A percentile compares a stretch with the other conserved stretches of the same genome.
Evolutionary conservation across 2,329 filamentous ascomycete species (phyloP).

Genomic region (Pestalotiopsis sp.): DNA sequence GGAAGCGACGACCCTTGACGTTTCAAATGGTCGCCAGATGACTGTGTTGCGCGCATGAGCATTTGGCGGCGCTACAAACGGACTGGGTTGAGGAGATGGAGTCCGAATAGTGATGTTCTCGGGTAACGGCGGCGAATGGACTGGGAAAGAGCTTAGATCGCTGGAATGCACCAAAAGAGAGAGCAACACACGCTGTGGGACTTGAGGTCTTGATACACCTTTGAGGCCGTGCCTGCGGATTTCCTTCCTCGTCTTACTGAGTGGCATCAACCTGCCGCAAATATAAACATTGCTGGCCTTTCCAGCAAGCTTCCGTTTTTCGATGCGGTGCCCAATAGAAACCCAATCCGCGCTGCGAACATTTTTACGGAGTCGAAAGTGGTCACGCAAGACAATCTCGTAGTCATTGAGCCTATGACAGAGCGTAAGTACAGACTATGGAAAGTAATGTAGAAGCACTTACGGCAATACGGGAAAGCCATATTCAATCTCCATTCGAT

Average conservation of each 20-base stretch:
- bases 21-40: accelerated
- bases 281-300: background rate
- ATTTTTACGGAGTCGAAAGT: background rate
- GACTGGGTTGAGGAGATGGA: background rate
- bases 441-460: background rate
- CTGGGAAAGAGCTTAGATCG: too few relatives aligned
- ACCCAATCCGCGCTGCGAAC: background rate
- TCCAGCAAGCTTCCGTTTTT: background rate
- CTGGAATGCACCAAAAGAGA: too few relatives aligned
- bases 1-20: background rate
- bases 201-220: background rate
- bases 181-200: too few relatives aligned
- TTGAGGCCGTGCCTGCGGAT: background rate
- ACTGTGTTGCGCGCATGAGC: background rate
- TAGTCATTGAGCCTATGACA: background rate
- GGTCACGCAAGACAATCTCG: background rate
- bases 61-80: accelerated
- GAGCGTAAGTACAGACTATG: background rate
- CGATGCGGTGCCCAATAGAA: background rate
- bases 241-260: background rate
- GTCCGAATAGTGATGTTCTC: background rate
- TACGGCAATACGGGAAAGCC: background rate
- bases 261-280: background rate
- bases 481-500: background rate
- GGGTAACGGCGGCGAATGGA: background rate